Percentiles rank a stretch among this genome's conserved stretches.
Conservation (phyloP, 2,329 filamentous ascomycete species). For the Ascochyta clinopodiicola region DNA sequence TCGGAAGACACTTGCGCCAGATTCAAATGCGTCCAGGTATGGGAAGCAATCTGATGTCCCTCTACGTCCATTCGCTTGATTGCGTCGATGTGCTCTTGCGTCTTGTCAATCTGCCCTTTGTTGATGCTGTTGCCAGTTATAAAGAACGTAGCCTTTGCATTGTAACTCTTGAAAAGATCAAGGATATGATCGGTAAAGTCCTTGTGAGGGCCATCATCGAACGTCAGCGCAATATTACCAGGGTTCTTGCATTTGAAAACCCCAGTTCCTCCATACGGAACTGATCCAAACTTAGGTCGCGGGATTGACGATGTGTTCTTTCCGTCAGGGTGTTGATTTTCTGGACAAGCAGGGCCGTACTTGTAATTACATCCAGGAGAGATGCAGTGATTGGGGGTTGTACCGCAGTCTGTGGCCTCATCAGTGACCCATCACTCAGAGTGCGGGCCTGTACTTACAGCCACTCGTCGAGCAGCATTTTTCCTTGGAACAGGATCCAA, state of each 20-base stretch:
- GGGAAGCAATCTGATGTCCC: conserved; percentile 67
- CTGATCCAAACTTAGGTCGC: conserved; percentile 60
- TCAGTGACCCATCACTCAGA: not conserved
- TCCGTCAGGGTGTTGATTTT: conserved; percentile 62
- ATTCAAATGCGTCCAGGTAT: conserved; percentile 63
- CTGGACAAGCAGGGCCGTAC: conserved; percentile 67
- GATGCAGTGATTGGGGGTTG: conserved; percentile 61
- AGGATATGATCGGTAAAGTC: conserved; percentile 67
- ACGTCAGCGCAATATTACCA: conserved; percentile 71
- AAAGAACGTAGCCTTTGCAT: conserved; percentile 72
- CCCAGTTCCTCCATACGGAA: conserved; percentile 63
- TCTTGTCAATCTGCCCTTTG: conserved; percentile 63
- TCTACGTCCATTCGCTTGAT: conserved; percentile 62
- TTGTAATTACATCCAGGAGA: conserved; percentile 68
- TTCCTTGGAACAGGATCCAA: conserved; percentile 41
- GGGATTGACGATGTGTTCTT: conserved; percentile 61
- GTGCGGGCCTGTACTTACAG: conserved; percentile 34
- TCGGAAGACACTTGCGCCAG: conserved; percentile 51
- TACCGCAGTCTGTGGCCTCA: conserved; percentile 56
- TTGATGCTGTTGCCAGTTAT: conserved; percentile 64
- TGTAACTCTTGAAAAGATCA: conserved; percentile 65
- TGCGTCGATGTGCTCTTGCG: conserved; percentile 54
- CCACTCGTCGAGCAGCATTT: conserved; percentile 40
- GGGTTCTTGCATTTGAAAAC: conserved; percentile 61
- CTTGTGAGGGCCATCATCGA: conserved; percentile 68